Conservation (phyloP, 371 early-diverging fungal genomes). For the Capillidium rhysosporum region DNA sequence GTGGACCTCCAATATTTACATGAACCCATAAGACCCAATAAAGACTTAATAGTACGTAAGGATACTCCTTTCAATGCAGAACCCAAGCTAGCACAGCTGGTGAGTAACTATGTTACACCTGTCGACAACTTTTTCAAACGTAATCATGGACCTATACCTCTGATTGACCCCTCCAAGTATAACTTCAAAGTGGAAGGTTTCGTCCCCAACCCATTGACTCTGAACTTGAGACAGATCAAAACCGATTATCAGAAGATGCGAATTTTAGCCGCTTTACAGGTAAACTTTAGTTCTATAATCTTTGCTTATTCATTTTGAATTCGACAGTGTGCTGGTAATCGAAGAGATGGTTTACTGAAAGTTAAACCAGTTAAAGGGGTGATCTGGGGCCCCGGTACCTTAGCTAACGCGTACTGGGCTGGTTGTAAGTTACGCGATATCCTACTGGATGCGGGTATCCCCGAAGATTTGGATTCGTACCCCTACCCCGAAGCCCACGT, state of each 20-base stretch:
- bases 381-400: slow-evolving; percentile 51
- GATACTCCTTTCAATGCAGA: slow-evolving; percentile 32
- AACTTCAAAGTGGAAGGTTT: slow-evolving; percentile 15
- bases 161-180: slow-evolving; percentile 4
- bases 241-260: neutral
- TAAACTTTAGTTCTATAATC: neutral
- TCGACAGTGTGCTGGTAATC: slow-evolving; percentile 68
- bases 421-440: slow-evolving; percentile 59
- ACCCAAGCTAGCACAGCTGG: slow-evolving; percentile 22
- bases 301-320: slow-evolving; percentile 13
- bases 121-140: slow-evolving; percentile 36
- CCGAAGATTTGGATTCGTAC: slow-evolving; percentile 15
- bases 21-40: slow-evolving; percentile 6
- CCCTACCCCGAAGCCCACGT: slow-evolving; percentile 20
- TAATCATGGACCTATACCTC: slow-evolving; percentile 70
- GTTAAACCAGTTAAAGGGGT: slow-evolving; percentile 48
- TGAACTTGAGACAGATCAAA: neutral
- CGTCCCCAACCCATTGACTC: slow-evolving; percentile 16
- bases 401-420: slow-evolving; percentile 58
- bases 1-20: neutral
- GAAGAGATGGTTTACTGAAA: slow-evolving; percentile 60
- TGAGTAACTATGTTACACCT: slow-evolving; percentile 32
- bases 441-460: slow-evolving; percentile 28
- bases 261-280: slow-evolving; percentile 8
- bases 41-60: neutral